Percentiles rank a stretch among this genome's conserved stretches.
Conservation (phyloP, 2,329 filamentous ascomycete species). For the Apiospora rasikravindrae region DNA sequence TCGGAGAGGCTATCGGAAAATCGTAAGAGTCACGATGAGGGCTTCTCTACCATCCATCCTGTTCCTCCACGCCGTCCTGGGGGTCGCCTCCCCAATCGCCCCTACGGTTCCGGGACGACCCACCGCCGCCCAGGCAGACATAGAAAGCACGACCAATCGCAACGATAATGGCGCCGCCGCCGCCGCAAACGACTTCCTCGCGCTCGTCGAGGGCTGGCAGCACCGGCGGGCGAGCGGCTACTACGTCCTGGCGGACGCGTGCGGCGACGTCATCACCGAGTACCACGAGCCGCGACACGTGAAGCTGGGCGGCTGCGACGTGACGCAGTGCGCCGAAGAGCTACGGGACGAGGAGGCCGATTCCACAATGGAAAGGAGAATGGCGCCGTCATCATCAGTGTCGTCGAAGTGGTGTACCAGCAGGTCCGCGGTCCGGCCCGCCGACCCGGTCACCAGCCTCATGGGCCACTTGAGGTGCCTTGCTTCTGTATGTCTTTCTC, state of each 20-base stretch:
- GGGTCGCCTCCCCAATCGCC: background rate
- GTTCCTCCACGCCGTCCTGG: background rate
- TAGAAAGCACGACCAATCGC: too few species aligned
- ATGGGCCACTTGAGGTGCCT: background rate
- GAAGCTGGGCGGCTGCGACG: background rate
- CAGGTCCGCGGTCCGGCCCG: background rate
- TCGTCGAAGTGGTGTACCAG: background rate
- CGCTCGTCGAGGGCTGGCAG: background rate
- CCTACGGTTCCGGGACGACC: background rate
- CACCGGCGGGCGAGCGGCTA: slow-evolving; percentile 2
- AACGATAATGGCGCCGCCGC: background rate
- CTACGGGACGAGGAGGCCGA: background rate
- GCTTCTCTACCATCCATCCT: background rate
- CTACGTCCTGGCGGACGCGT: background rate
- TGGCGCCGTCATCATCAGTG: background rate
- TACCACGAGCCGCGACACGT: background rate
- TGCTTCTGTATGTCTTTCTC: background rate
- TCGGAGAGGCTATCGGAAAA: background rate
- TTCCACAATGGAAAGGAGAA: background rate
- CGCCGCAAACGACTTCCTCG: background rate
- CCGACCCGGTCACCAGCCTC: background rate
- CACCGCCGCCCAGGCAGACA: background rate
- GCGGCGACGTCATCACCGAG: slow-evolving; percentile 17
- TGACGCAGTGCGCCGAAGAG: background rate
- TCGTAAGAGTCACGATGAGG: background rate